Base-by-base conservation (phyloP, 352 stramenopile species). In the Pythium insidiosum region DNA sequence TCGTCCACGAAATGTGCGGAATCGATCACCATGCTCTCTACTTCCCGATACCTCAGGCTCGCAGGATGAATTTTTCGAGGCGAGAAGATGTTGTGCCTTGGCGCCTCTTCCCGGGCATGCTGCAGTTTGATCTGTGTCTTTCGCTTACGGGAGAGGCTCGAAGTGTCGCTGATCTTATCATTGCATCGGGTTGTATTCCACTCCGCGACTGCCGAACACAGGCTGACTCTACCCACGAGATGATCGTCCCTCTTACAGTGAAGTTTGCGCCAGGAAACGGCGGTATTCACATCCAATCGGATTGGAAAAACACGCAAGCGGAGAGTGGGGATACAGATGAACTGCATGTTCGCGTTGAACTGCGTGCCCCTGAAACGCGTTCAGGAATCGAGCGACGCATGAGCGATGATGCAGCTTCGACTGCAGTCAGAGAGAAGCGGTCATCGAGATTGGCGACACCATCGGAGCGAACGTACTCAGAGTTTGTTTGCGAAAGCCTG, bases 21-120 rank as follows among this genome's bases (percentile, higher is more conserved):
- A 55, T 92, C 13, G 80, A 93, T 57, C 76, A 89, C 29, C 75
- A 93, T 36, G 74, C 80, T n/a, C 84, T 73, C 44, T 89, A 82
- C 31, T 93, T 89, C 41, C 80, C 77, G 15, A 62, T 93, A 13
- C 77, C 77, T 5, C 80, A 90, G 58, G 72, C 77, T 5, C 72
- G 61, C 35, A 69, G 76, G 12, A 87, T 85, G 54, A 88, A 82
- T 48, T 88, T 84, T 41, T 77, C 76, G 13, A 74, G 78, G 3
- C 74, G 75, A 30, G 66, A 84, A 26, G 74, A 89, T 58, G 57
- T 93, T 16, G 80, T 79, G 15, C 68, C 77, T 9, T 93, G 80
- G 80, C 70, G 68, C 25, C 55, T 70, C 21, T 88, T 88, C 47
- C 80, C 80, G 23, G 80, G 80, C 9, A 31, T 83, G 22, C 33